A percentile compares a stretch with the other conserved stretches of the same genome.
phyloP scores from a whole-genome alignment of 805 yeast genomes.

The Saccharomyces paradoxus region DNA sequence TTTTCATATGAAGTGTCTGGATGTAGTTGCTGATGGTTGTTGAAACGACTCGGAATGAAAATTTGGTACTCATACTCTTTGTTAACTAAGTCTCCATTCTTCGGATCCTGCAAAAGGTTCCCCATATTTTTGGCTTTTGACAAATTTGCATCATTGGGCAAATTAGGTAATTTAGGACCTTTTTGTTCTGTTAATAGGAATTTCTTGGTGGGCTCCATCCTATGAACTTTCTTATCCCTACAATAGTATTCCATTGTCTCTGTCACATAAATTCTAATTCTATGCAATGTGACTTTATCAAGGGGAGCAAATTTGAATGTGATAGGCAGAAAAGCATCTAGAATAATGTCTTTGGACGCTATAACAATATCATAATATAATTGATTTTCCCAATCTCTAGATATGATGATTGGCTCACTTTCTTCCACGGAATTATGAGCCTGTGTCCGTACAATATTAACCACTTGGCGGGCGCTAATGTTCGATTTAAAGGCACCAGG shows the following conservation, averaged over 20 bases:
- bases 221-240: conserved; percentile 74
- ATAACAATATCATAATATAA: conserved; percentile 82
- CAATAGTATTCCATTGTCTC: conserved; percentile 90
- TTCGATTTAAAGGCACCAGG: conserved; percentile 81
- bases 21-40: conserved; percentile 51
- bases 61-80: conserved; percentile 80
- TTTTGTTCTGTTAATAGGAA: conserved; percentile 73
- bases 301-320: conserved; percentile 78
- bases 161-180: conserved; percentile 40
- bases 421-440: conserved; percentile 75
- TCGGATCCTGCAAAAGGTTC: conserved; percentile 35
- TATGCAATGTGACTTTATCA: conserved; percentile 76
- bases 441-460: conserved; percentile 66
- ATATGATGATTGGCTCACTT: conserved; percentile 85
- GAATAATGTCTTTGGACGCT: conserved; percentile 79
- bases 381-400: conserved; percentile 90
- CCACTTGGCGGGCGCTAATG: conserved; percentile 52
- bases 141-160: conserved; percentile 28
- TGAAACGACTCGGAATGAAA: conserved; percentile 66
- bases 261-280: conserved; percentile 76
- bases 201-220: conserved; percentile 85
- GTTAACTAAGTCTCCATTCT: conserved; percentile 52
- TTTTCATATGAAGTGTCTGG: conserved; percentile 78
- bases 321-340: conserved; percentile 77
- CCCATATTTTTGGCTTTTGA: conserved; percentile 36